Conservation (phyloP, 768 basidiomycete species). For the Leucosporidium creatinivorum region DNA sequence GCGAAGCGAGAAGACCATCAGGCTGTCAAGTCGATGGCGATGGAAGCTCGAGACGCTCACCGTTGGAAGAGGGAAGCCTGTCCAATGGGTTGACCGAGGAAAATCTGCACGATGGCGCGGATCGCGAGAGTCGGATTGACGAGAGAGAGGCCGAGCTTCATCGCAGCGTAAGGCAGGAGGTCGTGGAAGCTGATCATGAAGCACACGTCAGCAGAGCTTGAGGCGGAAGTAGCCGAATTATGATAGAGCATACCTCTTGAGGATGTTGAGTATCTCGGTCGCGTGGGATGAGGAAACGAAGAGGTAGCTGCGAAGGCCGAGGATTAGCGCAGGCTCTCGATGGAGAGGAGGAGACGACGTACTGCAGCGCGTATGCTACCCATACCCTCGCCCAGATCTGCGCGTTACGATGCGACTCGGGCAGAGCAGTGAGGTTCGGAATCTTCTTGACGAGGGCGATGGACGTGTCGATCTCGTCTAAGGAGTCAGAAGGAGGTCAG, state of each 20-base stretch:
- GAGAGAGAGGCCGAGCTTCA: slow-evolving; percentile 25
- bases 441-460: slow-evolving; percentile 7
- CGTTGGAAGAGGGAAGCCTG: slow-evolving; percentile 27
- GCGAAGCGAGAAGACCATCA: neutral
- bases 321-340: neutral
- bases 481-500: no score
- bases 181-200: slow-evolving; percentile 18
- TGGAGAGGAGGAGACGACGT: neutral
- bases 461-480: slow-evolving; percentile 29
- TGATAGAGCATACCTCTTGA: slow-evolving; percentile 8
- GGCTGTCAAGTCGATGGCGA: neutral
- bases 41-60: neutral
- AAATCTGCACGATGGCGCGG: slow-evolving; percentile 21
- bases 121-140: slow-evolving; percentile 34
- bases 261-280: slow-evolving; percentile 18
- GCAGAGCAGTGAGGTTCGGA: slow-evolving; percentile 5
- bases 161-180: slow-evolving; percentile 22
- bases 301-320: slow-evolving; percentile 14
- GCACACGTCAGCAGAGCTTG: neutral
- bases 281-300: slow-evolving; percentile 22
- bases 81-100: slow-evolving; percentile 26
- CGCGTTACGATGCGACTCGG: slow-evolving; percentile 17
- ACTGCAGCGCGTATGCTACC: slow-evolving; percentile 29
- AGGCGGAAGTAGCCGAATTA: no score
- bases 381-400: slow-evolving; percentile 30